phyloP scores from a whole-genome alignment of 306 rosid genomes.

The Gastrolobium bilobum region DNA sequence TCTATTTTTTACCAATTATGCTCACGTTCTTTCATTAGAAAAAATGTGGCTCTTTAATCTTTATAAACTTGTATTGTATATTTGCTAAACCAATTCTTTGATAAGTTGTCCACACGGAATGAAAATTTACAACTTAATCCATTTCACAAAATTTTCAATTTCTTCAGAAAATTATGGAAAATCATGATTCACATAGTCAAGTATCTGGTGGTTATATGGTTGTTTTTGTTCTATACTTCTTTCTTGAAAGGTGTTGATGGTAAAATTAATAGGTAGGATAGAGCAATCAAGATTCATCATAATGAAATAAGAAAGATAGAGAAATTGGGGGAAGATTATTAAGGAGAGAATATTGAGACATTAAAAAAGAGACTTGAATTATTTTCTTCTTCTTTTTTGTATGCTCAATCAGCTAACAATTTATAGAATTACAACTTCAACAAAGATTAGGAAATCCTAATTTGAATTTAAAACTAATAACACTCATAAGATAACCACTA shows the following conservation, averaged over 20 bases:
- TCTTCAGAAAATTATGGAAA: background rate
- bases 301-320: too few species aligned
- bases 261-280: background rate
- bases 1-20: conserved; percentile 19
- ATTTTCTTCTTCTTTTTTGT: too few species aligned
- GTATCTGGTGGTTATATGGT: background rate
- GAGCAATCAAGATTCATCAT: too few species aligned
- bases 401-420: too few species aligned
- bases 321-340: too few species aligned
- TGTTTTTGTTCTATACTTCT: background rate
- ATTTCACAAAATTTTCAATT: background rate
- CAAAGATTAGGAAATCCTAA: too few species aligned
- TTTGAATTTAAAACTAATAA: too few species aligned
- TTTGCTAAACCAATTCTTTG: background rate
- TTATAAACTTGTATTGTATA: background rate
- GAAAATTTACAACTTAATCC: background rate
- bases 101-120: background rate
- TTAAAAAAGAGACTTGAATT: too few species aligned
- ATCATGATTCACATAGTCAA: background rate
- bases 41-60: background rate
- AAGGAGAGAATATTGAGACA: too few species aligned
- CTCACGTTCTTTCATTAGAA: conserved; percentile 1
- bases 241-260: background rate
- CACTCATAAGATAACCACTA: too few species aligned
- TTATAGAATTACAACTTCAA: too few species aligned